These are phyloP conservation scores for Tulasnella sp. DNA, from an alignment of 768 basidiomycete genomes.

Conservation along the genomic window DNA sequence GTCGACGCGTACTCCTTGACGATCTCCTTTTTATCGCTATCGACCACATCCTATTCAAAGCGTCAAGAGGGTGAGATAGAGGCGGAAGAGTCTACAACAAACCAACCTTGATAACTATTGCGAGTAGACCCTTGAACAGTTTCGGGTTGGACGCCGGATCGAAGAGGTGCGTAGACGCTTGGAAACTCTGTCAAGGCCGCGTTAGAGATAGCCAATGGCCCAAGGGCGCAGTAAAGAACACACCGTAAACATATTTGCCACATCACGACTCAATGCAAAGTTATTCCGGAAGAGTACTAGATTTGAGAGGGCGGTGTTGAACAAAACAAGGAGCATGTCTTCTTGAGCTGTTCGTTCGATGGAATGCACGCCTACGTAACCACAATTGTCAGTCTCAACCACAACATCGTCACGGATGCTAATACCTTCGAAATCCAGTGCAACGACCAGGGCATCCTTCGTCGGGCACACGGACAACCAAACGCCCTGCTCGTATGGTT, in stretches of 20 bases:
- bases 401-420: not conserved
- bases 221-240: conserved; percentile 38
- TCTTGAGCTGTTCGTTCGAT: conserved; percentile 53
- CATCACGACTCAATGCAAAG: conserved; percentile 48
- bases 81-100: not conserved
- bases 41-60: conserved; percentile 44
- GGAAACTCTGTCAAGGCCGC: conserved; percentile 17
- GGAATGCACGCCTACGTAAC: conserved; percentile 39
- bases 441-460: conserved; percentile 39
- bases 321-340: conserved; percentile 48
- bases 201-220: conserved; percentile 24
- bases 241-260: conserved; percentile 41
- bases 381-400: not conserved
- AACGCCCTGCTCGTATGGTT: conserved; percentile 35
- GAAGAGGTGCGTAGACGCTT: conserved; percentile 29
- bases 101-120: conserved; percentile 49
- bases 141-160: conserved; percentile 47
- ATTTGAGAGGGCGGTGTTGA: conserved; percentile 55
- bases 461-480: conserved; percentile 60
- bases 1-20: conserved; percentile 37
- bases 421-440: conserved; percentile 52
- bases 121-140: conserved; percentile 45
- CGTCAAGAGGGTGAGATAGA: not conserved
- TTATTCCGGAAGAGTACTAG: conserved; percentile 53
- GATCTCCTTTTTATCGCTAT: conserved; percentile 47